Percentiles rank a stretch among this genome's conserved stretches.
These are phyloP conservation scores for Penicillium malachiteum DNA, from an alignment of 495 filamentous ascomycete genomes.

Conservation along the genomic window DNA sequence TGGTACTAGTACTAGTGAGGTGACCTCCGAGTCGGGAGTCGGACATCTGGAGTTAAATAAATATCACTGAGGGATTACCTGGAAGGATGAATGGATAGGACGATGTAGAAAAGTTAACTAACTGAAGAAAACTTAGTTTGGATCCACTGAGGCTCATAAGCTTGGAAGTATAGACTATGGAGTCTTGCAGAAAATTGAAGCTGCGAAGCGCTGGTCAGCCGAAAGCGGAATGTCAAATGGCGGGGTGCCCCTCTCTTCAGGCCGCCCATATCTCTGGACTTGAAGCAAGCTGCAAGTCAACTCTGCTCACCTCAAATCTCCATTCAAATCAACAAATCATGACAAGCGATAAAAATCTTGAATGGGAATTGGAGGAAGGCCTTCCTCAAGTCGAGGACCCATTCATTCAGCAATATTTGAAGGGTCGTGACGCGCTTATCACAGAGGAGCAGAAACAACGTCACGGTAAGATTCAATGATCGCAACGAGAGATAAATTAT, in stretches of 20 bases:
- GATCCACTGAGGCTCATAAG: too few relatives aligned
- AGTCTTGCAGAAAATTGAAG: too few relatives aligned
- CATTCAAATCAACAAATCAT: background rate
- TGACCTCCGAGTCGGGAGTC: too few relatives aligned
- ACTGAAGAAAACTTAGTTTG: too few relatives aligned
- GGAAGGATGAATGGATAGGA: too few relatives aligned
- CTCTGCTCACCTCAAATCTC: background rate
- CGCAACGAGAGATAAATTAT: background rate
- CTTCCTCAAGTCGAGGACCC: constrained; percentile 60
- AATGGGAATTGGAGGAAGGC: constrained; percentile 52
- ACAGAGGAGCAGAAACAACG: constrained; percentile 76
- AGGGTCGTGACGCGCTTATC: constrained; percentile 74
- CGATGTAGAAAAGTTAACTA: too few relatives aligned
- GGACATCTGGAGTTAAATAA: too few relatives aligned
- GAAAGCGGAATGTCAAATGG: too few relatives aligned
- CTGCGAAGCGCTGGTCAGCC: too few relatives aligned
- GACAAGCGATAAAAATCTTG: constrained; percentile 18
- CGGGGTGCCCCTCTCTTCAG: background rate
- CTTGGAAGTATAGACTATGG: too few relatives aligned
- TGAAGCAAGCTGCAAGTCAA: background rate
- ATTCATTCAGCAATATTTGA: constrained; percentile 76
- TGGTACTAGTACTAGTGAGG: too few relatives aligned
- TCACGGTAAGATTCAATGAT: constrained; percentile 56
- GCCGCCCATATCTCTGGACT: background rate
- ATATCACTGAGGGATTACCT: too few relatives aligned